phyloP scores from a whole-genome alignment of 2,329 filamentous ascomycete genomes.

The Dichotomopilus funicola region DNA sequence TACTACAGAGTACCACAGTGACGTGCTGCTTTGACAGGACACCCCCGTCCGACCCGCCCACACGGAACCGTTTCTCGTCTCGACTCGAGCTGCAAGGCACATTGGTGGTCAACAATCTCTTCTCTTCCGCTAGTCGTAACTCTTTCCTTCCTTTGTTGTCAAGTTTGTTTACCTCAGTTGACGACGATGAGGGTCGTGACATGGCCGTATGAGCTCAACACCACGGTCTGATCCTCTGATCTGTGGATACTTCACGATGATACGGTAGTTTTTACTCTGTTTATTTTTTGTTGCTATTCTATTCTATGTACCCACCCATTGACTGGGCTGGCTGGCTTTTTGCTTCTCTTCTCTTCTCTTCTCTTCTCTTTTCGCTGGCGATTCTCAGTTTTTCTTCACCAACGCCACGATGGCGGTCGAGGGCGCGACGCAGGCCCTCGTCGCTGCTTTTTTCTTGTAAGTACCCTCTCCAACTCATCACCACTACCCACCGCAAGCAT shows the following conservation, averaged over 20 bases:
- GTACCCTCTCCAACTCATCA: constrained; percentile 23
- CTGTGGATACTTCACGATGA: constrained; percentile 22
- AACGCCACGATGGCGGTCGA: constrained; percentile 39
- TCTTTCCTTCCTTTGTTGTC: constrained; percentile 4
- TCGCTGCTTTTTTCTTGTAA: constrained; percentile 51
- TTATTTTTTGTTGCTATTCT: constrained; percentile 30
- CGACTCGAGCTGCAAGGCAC: too few species aligned
- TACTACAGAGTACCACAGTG: too few species aligned
- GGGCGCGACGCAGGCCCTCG: constrained; percentile 41
- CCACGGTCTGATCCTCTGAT: constrained; percentile 16
- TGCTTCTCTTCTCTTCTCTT: constrained; percentile 22
- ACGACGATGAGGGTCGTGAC: constrained; percentile 13
- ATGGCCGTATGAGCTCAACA: constrained; percentile 18
- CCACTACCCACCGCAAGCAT: not conserved
- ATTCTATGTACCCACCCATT: constrained; percentile 36
- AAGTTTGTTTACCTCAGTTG: too few species aligned
- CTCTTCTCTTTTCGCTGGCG: constrained; percentile 22
- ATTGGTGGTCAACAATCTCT: too few species aligned
- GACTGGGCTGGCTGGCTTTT: constrained; percentile 34
- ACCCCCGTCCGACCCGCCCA: too few species aligned
- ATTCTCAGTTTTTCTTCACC: constrained; percentile 20
- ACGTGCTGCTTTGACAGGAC: too few species aligned
- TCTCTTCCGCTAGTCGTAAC: too few species aligned
- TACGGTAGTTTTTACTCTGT: constrained; percentile 29
- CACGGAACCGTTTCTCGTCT: too few species aligned